Percentiles rank a stretch among this genome's conserved stretches.
Evolutionary conservation across 2,329 filamentous ascomycete genomes (phyloP).

Genomic region (Neopestalotiopsis sp.): DNA sequence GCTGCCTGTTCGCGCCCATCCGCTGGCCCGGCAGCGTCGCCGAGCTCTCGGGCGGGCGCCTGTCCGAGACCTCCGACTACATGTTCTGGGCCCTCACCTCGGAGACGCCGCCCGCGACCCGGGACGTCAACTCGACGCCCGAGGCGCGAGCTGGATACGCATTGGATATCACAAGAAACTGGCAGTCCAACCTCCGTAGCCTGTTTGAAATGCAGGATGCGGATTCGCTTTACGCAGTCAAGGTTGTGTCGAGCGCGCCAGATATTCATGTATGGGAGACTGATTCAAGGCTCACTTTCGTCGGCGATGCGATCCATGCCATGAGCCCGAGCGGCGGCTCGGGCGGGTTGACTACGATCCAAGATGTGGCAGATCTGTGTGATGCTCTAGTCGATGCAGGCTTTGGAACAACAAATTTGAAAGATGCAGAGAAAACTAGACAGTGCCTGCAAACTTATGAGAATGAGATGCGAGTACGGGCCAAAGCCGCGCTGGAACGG

Average conservation of each 20-base stretch:
- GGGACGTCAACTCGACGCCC: background rate
- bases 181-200: background rate
- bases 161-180: background rate
- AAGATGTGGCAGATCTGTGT: conserved; percentile 12
- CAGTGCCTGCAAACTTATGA: background rate
- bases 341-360: conserved; percentile 1
- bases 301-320: conserved; percentile 9
- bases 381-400: conserved; percentile 4
- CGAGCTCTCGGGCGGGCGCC: background rate
- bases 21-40: conserved; percentile 1
- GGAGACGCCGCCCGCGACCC: conserved; percentile 3
- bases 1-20: conserved; percentile 10
- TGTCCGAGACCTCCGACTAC: conserved; percentile 1
- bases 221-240: conserved; percentile 6
- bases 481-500: background rate
- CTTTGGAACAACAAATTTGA: too few species aligned
- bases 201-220: conserved; percentile 11
- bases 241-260: background rate
- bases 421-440: background rate
- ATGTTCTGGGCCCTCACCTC: conserved; percentile 7
- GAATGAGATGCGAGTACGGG: background rate
- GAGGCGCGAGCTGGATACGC: background rate
- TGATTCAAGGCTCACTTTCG: conserved; percentile 1
- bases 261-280: background rate
- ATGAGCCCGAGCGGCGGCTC: conserved; percentile 10